Evolutionary conservation across 2,329 filamentous ascomycete genomes (phyloP), one percentile per base, ranked within the genome.

Genomic region (Fusarium clavum): DNA sequence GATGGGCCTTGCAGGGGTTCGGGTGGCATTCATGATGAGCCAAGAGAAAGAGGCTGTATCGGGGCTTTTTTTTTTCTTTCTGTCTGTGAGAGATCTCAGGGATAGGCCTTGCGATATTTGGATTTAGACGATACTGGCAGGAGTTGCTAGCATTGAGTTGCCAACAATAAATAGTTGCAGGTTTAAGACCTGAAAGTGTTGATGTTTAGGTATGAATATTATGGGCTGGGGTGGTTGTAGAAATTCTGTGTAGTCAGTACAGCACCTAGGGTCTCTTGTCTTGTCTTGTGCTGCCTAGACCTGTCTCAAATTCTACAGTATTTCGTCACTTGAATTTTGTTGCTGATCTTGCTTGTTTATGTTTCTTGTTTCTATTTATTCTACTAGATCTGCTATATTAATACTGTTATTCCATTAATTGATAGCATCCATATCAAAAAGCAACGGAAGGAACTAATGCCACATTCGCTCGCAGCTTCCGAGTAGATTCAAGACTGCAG

Each of bases 1-100:
- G 49, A 71, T 68, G 53, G 64, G 54, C 55, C 38, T 46, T 46
- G 32, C 29, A 43, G 62, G 63, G 67, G 46, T 41, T 48, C 40
- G 52, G 40, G 27, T 40, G 43, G 34, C 24, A 43, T 57, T 30
- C 46, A 38, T 29, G 20, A 44, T 27, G 38, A 25, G 34, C 52
- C 40, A 57, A 44, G 38, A 66, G 56, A 53, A 47, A 55, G 43
- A 52, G 41, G 47, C 30, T 48, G 52, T 43, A 41, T 57, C 46
- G 46, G 46, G 32, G 52, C 18, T 27, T 49, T 25, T 48, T 13
- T 10, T 11, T 7, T 30, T 14, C 2, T 38, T n/a, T 38, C 16
- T 40, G 30, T 27, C 34, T 44, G 45, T 22, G 25, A 40, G 20
- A 29, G n/a, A 51, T 62, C 20, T 44, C 24, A n/a, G 20, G 44